Evolutionary conservation across 768 basidiomycete species (phyloP), one percentile per base, ranked within the genome.

Genomic region (Suillus ampliporus): DNA sequence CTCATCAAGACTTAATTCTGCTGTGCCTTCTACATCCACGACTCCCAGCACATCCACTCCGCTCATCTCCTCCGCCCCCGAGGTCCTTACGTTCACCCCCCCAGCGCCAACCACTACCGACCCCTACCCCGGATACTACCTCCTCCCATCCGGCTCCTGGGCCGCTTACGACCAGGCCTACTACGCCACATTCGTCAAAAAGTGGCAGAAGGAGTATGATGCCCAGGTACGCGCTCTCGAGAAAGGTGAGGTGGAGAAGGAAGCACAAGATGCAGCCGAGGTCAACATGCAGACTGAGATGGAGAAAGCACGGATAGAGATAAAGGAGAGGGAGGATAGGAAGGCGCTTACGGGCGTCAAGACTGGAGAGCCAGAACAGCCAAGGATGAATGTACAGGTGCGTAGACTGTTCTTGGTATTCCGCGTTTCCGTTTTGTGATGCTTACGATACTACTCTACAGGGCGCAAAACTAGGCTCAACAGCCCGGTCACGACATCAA

Each of bases 41-140:
- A 58, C 52, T 8, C 52, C 65, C 2, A 57, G 67, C 5, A 37
- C 43, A 15, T 54, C 65, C 5, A 28, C 57, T 10, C n/a, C 66
- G 47, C 13, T 80, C 7, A 53, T 86, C 15, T 89, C 89, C 23
- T 86, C 92, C 26, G 92, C 93, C 0, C 92, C 92, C 5, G 74
- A 73, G 15, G 72, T 94, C 13, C 83, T 89, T 6, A 86, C 85
- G 48, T 93, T 89, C 66, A 79, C 84, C 46, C 86, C 88, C 0
- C 93, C 92, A 1, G 86, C 89, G 58, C 93, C 94, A 1, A 89
- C 87, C 7, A 84, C 85, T 4, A 80, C 80, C 9, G 94, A 95
- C 70, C 84, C 86, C 17, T 93, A 94, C 73, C 94, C 94, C 1
- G 94, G 94, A 7, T 95, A 95, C 77, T 94, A 95, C 68, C 87